These are phyloP conservation scores for Kernera saxatilis DNA, from an alignment of 345 rosid species.

Conservation along the genomic window DNA sequence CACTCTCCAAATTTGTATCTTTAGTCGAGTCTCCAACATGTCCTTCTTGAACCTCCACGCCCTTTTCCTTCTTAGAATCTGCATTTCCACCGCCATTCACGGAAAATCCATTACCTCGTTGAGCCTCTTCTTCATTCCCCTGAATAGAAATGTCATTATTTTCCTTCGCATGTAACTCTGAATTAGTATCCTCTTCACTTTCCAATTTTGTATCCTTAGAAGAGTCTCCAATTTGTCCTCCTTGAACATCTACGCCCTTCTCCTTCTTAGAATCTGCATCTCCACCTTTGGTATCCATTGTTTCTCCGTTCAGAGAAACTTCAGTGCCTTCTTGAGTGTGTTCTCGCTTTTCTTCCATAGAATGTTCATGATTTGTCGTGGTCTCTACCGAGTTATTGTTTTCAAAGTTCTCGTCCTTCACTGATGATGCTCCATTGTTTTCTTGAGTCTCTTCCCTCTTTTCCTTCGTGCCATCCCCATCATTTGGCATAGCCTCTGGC, in stretches of 20 bases:
- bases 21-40: neutral
- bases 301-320: neutral
- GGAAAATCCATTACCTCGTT: neutral
- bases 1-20: neutral
- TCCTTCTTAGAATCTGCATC: neutral
- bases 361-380: neutral
- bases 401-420: neutral
- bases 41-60: neutral
- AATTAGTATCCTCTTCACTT: neutral
- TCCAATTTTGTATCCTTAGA: neutral
- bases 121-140: constrained; percentile 3
- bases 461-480: neutral
- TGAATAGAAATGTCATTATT: too few species aligned
- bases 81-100: neutral
- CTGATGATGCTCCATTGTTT: neutral
- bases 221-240: neutral
- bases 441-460: neutral
- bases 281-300: neutral
- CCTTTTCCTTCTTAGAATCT: neutral
- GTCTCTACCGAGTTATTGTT: neutral
- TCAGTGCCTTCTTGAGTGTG: neutral
- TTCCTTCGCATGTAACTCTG: neutral
- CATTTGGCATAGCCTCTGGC: neutral
- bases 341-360: neutral
- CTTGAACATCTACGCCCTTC: neutral